Percentiles rank a stretch among this genome's conserved stretches.
Evolutionary conservation across 129 eudicot species (phyloP).

Genomic region (Artemisia annua): DNA sequence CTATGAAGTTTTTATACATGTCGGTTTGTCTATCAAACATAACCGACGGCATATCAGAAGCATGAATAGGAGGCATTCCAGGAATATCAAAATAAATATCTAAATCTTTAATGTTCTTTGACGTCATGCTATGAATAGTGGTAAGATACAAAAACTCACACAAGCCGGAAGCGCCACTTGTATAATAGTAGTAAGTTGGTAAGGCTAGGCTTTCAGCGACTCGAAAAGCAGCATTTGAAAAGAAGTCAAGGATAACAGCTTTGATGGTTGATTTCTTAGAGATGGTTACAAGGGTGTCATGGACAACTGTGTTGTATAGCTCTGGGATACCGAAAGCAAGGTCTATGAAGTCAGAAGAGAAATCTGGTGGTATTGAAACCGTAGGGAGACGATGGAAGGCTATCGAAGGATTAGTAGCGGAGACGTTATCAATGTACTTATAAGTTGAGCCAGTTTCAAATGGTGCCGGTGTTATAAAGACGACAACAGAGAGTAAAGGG

Average conservation of each 20-base stretch:
- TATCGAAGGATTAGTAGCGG: constrained; percentile 55
- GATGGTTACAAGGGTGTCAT: constrained; percentile 37
- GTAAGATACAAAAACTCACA: constrained; percentile 39
- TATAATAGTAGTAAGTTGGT: constrained; percentile 62
- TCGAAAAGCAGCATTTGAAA: constrained; percentile 52
- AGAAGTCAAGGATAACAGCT: constrained; percentile 64
- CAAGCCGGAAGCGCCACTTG: constrained; percentile 45
- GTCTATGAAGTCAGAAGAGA: constrained; percentile 25
- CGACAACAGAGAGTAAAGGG: constrained; percentile 38
- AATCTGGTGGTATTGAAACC: constrained; percentile 26
- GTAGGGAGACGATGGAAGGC: constrained; percentile 52
- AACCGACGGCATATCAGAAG: constrained; percentile 30
- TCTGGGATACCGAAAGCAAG: constrained; percentile 41
- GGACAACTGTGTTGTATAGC: constrained; percentile 44
- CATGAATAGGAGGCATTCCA: constrained; percentile 50
- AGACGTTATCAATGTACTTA: constrained; percentile 38
- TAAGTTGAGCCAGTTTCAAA: constrained; percentile 41
- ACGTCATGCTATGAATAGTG: constrained; percentile 35
- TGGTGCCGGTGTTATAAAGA: constrained; percentile 36
- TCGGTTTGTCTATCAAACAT: constrained; percentile 20
- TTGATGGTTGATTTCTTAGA: constrained; percentile 34
- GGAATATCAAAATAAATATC: constrained; percentile 38
- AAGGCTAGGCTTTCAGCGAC: constrained; percentile 37
- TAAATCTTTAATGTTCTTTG: constrained; percentile 33
- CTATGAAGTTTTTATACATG: constrained; percentile 31